Conservation (phyloP, 768 basidiomycete species). For the Amanita muscaria region DNA sequence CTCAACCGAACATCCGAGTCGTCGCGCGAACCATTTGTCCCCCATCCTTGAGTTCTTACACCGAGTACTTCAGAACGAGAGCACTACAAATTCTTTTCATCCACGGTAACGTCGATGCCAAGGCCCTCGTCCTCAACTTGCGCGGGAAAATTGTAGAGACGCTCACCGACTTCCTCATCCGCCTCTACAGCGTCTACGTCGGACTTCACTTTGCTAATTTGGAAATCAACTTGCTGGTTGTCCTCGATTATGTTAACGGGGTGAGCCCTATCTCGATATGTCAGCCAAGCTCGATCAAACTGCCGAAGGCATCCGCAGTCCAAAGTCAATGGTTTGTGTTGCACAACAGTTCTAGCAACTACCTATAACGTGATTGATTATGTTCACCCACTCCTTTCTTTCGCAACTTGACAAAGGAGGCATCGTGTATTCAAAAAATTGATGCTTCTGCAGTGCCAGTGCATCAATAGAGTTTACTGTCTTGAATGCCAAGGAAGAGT, state of each 20-base stretch:
- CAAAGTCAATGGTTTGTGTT: slow-evolving; percentile 84
- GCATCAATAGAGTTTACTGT: slow-evolving; percentile 98
- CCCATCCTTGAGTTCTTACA: too few species aligned
- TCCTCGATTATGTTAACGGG: slow-evolving; percentile 68
- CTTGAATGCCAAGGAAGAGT: slow-evolving; percentile 92
- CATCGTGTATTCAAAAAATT: slow-evolving; percentile 98
- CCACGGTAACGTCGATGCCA: slow-evolving; percentile 97
- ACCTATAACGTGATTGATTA: slow-evolving; percentile 19
- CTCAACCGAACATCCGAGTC: too few species aligned
- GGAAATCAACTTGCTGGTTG: slow-evolving; percentile 97
- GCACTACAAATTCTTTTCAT: too few species aligned
- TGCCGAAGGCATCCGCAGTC: slow-evolving; percentile 94
- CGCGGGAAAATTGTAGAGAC: slow-evolving; percentile 85
- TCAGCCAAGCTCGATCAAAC: slow-evolving; percentile 99
- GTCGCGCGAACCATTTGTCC: too few species aligned
- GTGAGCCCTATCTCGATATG: slow-evolving; percentile 98
- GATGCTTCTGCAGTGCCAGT: slow-evolving; percentile 94
- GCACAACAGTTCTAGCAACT: slow-evolving; percentile 7
- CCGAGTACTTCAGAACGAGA: too few species aligned
- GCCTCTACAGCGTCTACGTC: slow-evolving; percentile 95
- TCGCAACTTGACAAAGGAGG: slow-evolving; percentile 95
- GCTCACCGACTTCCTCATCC: slow-evolving; percentile 88
- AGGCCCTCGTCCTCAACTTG: slow-evolving; percentile 84
- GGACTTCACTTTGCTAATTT: slow-evolving; percentile 99
- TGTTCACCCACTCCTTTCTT: slow-evolving; percentile 93